Base-by-base conservation (phyloP, 148 eudicot genomes). In the Heliamphora exappendiculata region DNA sequence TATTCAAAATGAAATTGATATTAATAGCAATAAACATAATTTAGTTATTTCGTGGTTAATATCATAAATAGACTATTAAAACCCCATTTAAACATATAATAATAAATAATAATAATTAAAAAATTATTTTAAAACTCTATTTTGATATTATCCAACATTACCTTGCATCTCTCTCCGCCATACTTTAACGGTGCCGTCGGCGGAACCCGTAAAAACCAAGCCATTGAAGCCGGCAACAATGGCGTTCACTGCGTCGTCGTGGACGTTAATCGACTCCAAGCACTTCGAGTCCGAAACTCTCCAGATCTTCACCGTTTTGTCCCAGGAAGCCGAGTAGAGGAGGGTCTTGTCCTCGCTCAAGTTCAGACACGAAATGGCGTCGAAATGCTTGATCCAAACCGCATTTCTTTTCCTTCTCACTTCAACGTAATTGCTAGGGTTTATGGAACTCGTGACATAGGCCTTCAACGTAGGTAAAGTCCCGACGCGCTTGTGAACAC, bases 241-340 rank as follows among this genome's bases (percentile, higher is more conserved):
- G 0, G 97, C 88, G 22, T 91, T 91, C 0, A 90, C 89, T 0
- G 94, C 97, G 20, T 91, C 97, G 1, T 91, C 97, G 22, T 91
- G 93, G 8, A 90, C 93, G 0, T 75, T 53, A 6, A 90, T 83
- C 1, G 97, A 91, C 51, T 91, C 97, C 65, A 91, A 70, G 60
- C 90, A 90, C 59, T 91, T 90, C 28, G 87, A 91, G 24, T 88
- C 81, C 0, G 92, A 83, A 0, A 83, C 73, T 3, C 87, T 71
- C 93, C 97, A 91, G 0, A 91, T 89, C 67, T 91, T 89, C 0
- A 91, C 67, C 0, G 89, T 91, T 60, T 74, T 85, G 17, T 91
- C 93, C 97, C 93, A 91, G 0, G 97, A 91, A 0, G 90, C 91
- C 0, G 93, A 91, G 76, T 91, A 91, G 3, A 91, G 26, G 6